Evolutionary conservation across 2,329 filamentous ascomycete species (phyloP).

Genomic region (Monilinia polystroma): DNA sequence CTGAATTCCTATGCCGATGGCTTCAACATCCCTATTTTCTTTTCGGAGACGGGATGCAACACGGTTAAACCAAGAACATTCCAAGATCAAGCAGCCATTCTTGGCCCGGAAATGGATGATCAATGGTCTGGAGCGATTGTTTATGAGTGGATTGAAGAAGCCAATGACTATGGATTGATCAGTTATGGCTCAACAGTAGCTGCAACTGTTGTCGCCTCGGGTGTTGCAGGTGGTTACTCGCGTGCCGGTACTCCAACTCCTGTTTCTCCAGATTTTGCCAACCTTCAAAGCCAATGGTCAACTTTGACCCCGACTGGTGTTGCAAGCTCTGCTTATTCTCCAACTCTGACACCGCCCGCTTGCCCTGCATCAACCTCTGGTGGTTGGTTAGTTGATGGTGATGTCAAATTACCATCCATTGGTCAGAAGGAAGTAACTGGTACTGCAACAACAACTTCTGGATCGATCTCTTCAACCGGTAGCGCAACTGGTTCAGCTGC

Average conservation of each 20-base stretch:
- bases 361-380: constrained; percentile 69
- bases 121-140: constrained; percentile 76
- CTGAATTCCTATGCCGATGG: constrained; percentile 65
- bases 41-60: constrained; percentile 87
- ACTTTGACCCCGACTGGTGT: constrained; percentile 69
- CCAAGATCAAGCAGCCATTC: constrained; percentile 73
- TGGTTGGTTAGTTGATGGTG: constrained; percentile 72
- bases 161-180: constrained; percentile 79
- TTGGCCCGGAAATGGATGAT: constrained; percentile 68
- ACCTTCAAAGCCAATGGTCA: constrained; percentile 75
- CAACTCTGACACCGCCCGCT: constrained; percentile 59
- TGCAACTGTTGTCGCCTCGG: constrained; percentile 52
- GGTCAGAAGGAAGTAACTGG: constrained; percentile 43
- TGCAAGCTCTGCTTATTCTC: constrained; percentile 62
- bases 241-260: constrained; percentile 73
- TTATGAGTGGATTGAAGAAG: constrained; percentile 88
- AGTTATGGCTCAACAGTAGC: constrained; percentile 65
- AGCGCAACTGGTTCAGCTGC: constrained; percentile 36
- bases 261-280: constrained; percentile 72
- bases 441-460: constrained; percentile 36
- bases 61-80: constrained; percentile 60
- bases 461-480: constrained; percentile 38
- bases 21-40: constrained; percentile 83
- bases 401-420: constrained; percentile 66
- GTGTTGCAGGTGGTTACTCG: constrained; percentile 63